These are phyloP conservation scores for Dothiorella sarmentorum DNA, from an alignment of 2,329 filamentous ascomycete species.

Conservation along the genomic window DNA sequence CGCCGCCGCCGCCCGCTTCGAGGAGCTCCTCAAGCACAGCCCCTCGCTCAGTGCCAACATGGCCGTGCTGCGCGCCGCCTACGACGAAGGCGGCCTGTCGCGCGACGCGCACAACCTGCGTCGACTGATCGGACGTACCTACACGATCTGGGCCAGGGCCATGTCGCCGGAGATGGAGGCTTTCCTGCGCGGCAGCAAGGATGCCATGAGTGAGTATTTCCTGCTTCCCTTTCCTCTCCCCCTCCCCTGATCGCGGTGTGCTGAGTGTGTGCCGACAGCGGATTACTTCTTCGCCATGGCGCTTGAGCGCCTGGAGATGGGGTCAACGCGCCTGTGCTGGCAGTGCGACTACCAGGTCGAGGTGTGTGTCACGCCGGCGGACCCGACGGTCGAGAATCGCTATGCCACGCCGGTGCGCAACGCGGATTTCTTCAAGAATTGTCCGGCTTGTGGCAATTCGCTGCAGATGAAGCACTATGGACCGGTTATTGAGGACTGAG, in stretches of 20 bases:
- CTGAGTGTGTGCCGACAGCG: too few relatives aligned
- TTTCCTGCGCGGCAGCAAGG: neutral
- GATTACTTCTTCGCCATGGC: constrained; percentile 1
- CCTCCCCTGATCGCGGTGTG: too few relatives aligned
- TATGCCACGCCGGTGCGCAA: neutral
- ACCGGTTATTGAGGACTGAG: neutral
- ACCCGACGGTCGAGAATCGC: neutral
- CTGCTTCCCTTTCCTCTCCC: too few relatives aligned
- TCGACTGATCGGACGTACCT: neutral
- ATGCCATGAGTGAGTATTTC: neutral
- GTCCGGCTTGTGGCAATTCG: neutral
- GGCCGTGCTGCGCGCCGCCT: neutral
- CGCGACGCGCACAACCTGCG: neutral
- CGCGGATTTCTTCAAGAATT: neutral
- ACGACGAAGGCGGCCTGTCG: neutral
- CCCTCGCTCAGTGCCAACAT: neutral
- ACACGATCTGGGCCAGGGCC: neutral
- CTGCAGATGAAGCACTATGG: neutral
- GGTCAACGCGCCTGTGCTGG: neutral
- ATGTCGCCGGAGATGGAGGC: neutral
- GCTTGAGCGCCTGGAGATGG: neutral
- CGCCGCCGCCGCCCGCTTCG: neutral
- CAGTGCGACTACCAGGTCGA: constrained; percentile 1
- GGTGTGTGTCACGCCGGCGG: neutral
- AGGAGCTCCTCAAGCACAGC: neutral